Evolutionary conservation across 495 filamentous ascomycete species (phyloP), one percentile per base, ranked within the genome.

Genomic region (Sphaerosporella brunnea): DNA sequence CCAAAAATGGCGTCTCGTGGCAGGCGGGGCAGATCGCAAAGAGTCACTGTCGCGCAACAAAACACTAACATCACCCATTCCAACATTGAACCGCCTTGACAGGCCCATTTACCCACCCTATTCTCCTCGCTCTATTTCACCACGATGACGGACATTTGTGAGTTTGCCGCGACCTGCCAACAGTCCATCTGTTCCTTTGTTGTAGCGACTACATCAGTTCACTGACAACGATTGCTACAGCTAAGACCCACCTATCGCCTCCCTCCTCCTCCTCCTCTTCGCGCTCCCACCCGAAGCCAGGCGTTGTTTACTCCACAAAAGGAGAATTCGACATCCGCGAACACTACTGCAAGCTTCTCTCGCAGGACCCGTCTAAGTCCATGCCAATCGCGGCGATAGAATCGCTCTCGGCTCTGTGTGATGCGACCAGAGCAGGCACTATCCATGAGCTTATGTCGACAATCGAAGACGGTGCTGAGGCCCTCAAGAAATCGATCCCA

Each of bases 301-400:
- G 56, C 5, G 52, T 59, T 36, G 56, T 59, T 24, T 59, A 59
- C 39, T 52, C 45, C 2, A 45, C 50, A 40, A 58, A 52, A 43
- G 55, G 56, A 2, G 55, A 59, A 45, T 59, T 59, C 37, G 55
- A 59, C 23, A 59, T 59, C 24, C 55, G 55, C 7, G 46, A 55
- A 15, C 36, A 59, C 42, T 59, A 59, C 46, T 50, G 41, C 18
- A 52, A 51, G 9, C 56, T 59, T 0, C 48, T 59, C 23, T 32
- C 13, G 4, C 47, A 59, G 23, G 85, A 94, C 64, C 75, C 79
- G 11, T 82, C 90, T 23, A 73, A 95, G 34, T 93, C 86, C 21
- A 93, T 93, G 82, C 84, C 88, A 40, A 79, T 97, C 42, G 90
- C 88, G 1, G 87, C 90, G 45, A 94, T 97, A 62, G 86, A 95